Evolutionary conservation across 2,329 filamentous ascomycete species (phyloP).

Genomic region (Aaosphaeria arxii): DNA sequence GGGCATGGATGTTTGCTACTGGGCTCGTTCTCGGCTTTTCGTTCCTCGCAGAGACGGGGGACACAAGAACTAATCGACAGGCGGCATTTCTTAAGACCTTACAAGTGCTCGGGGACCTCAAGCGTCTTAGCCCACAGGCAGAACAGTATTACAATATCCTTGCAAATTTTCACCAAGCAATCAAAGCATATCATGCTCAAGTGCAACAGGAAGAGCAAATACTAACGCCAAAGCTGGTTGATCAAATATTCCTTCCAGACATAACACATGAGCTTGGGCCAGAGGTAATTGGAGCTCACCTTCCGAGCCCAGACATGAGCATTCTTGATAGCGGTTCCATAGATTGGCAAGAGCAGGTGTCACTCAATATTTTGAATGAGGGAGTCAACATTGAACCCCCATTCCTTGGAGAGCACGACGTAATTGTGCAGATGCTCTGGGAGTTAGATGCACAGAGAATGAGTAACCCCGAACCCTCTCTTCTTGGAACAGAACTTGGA

Average conservation of each 20-base stretch:
- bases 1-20: slow-evolving; percentile 55
- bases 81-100: slow-evolving; percentile 51
- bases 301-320: neutral
- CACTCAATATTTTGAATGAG: neutral
- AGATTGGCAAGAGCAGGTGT: neutral
- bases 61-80: slow-evolving; percentile 44
- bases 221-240: neutral
- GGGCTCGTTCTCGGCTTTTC: slow-evolving; percentile 57
- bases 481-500: too few relatives aligned
- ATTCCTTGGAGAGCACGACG: slow-evolving; percentile 11
- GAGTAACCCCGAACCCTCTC: too few relatives aligned
- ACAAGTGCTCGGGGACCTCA: slow-evolving; percentile 49
- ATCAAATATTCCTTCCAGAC: neutral
- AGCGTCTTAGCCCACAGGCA: slow-evolving; percentile 53
- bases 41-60: slow-evolving; percentile 50
- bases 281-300: neutral
- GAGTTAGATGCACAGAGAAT: neutral
- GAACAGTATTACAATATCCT: slow-evolving; percentile 58
- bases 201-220: slow-evolving; percentile 4
- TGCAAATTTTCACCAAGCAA: slow-evolving; percentile 14
- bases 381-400: slow-evolving; percentile 5
- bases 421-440: slow-evolving; percentile 17
- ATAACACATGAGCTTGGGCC: neutral
- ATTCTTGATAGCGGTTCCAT: neutral
- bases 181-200: slow-evolving; percentile 14